Conservation (phyloP, 192 early-diverging fungal species). For the Coemansia sp. region DNA sequence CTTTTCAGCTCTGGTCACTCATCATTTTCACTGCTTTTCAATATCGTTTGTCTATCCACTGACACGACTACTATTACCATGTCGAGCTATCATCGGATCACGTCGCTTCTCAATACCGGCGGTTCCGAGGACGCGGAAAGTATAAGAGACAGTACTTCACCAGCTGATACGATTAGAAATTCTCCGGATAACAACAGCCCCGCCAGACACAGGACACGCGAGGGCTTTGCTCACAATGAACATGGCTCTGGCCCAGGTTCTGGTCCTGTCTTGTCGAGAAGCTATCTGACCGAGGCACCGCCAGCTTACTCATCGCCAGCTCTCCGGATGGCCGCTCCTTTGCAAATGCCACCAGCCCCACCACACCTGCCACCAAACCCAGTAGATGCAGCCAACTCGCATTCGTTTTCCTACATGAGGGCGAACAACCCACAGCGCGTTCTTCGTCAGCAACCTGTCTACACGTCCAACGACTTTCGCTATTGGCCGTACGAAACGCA, state of each 20-base stretch:
- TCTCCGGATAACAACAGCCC: background rate
- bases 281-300: background rate
- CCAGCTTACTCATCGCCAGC: background rate
- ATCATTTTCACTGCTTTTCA: background rate
- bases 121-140: background rate
- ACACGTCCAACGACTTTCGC: constrained; percentile 25
- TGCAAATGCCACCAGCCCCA: background rate
- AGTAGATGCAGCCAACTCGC: background rate
- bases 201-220: background rate
- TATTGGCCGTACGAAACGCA: constrained; percentile 39
- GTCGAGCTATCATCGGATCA: constrained; percentile 25
- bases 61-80: constrained; percentile 3
- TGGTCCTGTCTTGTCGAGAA: background rate
- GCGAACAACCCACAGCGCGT: constrained; percentile 1
- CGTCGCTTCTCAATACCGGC: constrained; percentile 22
- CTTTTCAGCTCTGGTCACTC: background rate
- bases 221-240: too few species aligned
- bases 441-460: constrained; percentile 18
- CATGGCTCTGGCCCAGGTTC: background rate
- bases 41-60: background rate
- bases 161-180: background rate
- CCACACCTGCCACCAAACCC: background rate
- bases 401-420: background rate
- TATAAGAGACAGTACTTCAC: background rate
- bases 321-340: background rate